Percentiles rank a stretch among this genome's conserved stretches.
phyloP scores from a whole-genome alignment of 2,329 filamentous ascomycete genomes.

The Samsoniella hepiali region DNA sequence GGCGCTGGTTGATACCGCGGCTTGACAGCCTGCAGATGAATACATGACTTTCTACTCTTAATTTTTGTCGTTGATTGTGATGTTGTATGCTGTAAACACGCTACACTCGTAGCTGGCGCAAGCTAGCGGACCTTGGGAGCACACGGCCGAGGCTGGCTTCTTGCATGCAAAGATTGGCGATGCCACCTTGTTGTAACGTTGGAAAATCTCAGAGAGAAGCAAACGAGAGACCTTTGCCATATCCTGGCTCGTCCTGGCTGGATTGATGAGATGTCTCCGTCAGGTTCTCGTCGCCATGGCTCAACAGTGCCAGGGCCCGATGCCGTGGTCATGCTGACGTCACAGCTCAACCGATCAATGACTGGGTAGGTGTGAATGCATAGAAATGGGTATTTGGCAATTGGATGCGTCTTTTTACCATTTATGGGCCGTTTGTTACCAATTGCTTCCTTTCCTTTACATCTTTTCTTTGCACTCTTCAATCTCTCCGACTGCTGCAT shows the following conservation, averaged over 20 bases:
- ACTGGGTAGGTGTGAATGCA: not conserved
- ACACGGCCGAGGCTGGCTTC: too few species aligned
- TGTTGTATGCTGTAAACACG: not conserved
- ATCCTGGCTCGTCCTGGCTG: not conserved
- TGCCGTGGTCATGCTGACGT: constrained; percentile 17
- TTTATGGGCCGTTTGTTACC: not conserved
- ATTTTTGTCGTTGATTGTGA: not conserved
- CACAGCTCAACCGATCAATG: not conserved
- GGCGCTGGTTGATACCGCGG: constrained; percentile 20
- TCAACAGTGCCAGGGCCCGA: not conserved
- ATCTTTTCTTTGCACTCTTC: not conserved
- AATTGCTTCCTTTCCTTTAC: not conserved
- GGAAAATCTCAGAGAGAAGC: not conserved
- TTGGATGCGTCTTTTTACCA: constrained; percentile 13
- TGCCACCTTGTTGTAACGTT: not conserved
- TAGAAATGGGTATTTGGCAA: constrained; percentile 6
- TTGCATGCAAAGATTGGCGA: not conserved
- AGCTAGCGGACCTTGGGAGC: too few species aligned
- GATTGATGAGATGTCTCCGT: not conserved
- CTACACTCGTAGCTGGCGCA: not conserved
- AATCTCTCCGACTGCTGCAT: too few species aligned
- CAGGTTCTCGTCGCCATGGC: not conserved
- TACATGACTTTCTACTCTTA: constrained; percentile 17
- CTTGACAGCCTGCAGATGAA: constrained; percentile 20
- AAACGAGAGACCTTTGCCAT: not conserved